phyloP scores from a whole-genome alignment of 108 stramenopile species.

The Skeletonema grethae region DNA sequence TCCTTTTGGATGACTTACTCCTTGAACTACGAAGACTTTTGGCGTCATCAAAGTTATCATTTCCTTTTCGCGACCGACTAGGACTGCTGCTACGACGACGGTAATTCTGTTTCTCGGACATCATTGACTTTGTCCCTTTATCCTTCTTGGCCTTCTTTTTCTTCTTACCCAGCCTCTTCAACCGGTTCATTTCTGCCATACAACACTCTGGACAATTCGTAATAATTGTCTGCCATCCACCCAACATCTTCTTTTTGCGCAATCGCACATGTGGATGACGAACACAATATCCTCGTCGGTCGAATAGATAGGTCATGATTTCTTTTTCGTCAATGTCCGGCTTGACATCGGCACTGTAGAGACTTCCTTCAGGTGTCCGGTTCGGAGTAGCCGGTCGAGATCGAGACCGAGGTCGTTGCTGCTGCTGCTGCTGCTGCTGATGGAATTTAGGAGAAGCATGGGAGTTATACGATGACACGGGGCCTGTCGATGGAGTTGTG shows the following conservation, averaged over 20 bases:
- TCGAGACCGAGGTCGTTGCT: not conserved
- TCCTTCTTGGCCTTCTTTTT: slow-evolving; percentile 4
- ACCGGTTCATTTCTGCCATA: slow-evolving; percentile 39
- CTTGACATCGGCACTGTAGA: not conserved
- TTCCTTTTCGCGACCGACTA: not conserved
- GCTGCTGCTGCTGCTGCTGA: not conserved
- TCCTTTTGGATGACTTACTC: slow-evolving; percentile 6
- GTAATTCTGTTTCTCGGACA: not conserved
- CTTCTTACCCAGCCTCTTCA: slow-evolving; percentile 14
- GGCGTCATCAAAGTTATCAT: slow-evolving; percentile 9
- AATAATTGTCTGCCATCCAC: slow-evolving; percentile 42
- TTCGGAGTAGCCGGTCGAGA: slow-evolving; percentile 9
- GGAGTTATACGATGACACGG: not conserved
- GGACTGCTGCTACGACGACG: not conserved
- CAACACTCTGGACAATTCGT: slow-evolving; percentile 49
- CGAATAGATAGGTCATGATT: slow-evolving; percentile 32
- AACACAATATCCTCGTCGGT: slow-evolving; percentile 32
- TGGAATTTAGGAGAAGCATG: not conserved
- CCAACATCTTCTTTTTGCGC: slow-evolving; percentile 45
- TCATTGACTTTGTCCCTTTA: not conserved
- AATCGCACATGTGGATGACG: slow-evolving; percentile 40
- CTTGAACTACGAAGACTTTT: slow-evolving; percentile 8
- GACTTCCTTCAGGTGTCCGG: not conserved
- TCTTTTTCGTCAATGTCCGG: slow-evolving; percentile 4
- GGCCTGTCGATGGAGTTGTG: not conserved